Percentiles rank a stretch among this genome's conserved stretches.
Evolutionary conservation across 73 alveolate genomes (phyloP).

Genomic region (Paramecium pentaurelia): DNA sequence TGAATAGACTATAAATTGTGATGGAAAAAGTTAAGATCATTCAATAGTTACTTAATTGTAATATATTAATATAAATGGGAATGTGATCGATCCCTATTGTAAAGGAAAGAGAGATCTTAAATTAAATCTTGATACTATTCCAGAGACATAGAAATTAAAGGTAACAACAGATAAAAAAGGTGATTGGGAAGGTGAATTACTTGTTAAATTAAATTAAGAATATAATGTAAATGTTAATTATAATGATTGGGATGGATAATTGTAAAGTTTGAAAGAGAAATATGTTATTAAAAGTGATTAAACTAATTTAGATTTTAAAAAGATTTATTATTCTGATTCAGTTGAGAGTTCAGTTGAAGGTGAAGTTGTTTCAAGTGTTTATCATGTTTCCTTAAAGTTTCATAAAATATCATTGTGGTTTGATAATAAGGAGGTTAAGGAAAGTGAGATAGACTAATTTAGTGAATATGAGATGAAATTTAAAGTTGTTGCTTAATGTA

Average conservation of each 20-base stretch:
- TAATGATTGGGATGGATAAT: neutral
- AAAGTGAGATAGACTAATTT: neutral
- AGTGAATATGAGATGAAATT: neutral
- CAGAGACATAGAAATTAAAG: neutral
- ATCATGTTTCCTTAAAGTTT: neutral
- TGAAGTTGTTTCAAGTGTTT: neutral
- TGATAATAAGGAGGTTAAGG: neutral
- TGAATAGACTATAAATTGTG: neutral
- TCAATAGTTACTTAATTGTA: neutral
- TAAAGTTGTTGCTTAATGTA: neutral
- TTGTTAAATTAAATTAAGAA: neutral
- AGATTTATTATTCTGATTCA: neutral
- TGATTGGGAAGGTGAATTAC: neutral
- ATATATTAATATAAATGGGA: neutral
- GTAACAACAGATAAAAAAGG: neutral
- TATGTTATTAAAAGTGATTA: neutral
- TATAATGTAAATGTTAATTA: neutral
- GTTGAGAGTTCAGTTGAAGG: neutral
- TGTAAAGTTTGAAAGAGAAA: neutral
- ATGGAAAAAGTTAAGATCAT: neutral
- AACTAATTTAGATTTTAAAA: neutral
- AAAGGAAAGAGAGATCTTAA: neutral
- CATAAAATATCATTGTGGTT: neutral
- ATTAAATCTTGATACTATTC: neutral
- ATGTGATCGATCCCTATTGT: neutral